Evolutionary conservation across 345 rosid genomes (phyloP), one percentile per base, ranked within the genome.

Genomic region (Salix suchowensis): DNA sequence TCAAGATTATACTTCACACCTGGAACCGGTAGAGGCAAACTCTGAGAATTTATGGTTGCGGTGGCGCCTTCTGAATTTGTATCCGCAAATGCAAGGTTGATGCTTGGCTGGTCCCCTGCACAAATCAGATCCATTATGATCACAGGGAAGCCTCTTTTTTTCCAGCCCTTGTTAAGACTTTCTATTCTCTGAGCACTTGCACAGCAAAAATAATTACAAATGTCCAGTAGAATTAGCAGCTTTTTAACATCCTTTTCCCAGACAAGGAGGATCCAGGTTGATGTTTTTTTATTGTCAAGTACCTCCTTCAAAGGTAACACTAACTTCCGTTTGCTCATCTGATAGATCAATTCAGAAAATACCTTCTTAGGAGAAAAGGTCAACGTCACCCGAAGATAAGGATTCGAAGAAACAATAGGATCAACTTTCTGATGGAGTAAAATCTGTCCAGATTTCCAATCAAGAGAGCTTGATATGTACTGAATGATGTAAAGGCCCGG

Each of bases 401-500:
- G 93, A 85, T 91, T 90, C 81, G 83, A 88, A 0, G 98, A 89
- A 66, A 85, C 86, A 76, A 88, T 84, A 6, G 93, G 90, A 72
- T 86, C 88, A 67, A 90, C 97, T 78, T 83, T 86, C 88, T 88
- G 97, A 80, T 83, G 79, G 28, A 95, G 42, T 39, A 50, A 42
- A 72, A 88, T 48, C 67, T 88, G 85, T 76, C 91, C 88, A 42
- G 88, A 79, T 81, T 85, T 83, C 98, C 98, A 95, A 24, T 89
- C 79, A 14, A 91, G 79, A 44, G 88, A 82, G 83, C 96, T 95
- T 72, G 98, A 88, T 83, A 91, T 85, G 50, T 88, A 91, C 74
- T 96, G 98, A 30, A 83, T 90, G 79, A 95, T 82, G 80, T 91
- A 95, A 76, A 95, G 92, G 72, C 87, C 85, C 40, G 93, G 94